Evolutionary conservation across 108 stramenopile species (phyloP), one percentile per base, ranked within the genome.

Genomic region (Poteriospumella lacustris): DNA sequence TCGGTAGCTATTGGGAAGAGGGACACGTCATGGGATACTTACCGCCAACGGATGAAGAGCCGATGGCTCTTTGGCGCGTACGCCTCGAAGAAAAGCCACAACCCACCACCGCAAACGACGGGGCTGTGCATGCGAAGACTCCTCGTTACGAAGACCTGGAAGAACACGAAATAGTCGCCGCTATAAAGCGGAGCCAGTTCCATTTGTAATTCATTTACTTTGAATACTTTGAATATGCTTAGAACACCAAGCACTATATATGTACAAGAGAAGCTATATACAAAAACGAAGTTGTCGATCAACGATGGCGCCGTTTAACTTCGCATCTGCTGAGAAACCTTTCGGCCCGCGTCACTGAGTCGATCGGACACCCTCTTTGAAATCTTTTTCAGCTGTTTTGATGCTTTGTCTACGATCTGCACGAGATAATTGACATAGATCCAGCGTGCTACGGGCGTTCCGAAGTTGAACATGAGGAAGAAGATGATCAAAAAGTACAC

Each of bases 1-100:
- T n/a, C n/a, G n/a, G n/a, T n/a, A n/a, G 60, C 29, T 64, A 24
- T 64, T 64, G 60, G 60, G 60, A 64, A 64, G 60, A 64, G 5
- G 60, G 60, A 3, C 5, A 5, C 31, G 31, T 64, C 60, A 24
- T 64, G 33, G 60, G 33, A 5, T 64, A 12, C 31, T 34, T 64
- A 34, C 60, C 60, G 31, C 60, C 60, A 5, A 33, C 15, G 28
- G 60, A 64, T 64, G 60, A 64, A 33, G 60, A 64, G 31, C 60
- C 60, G 9, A 64, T 33, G 31, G 60, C 60, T 5, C 36, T 64
- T 5, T 64, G 60, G 60, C 15, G 31, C 9, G 31, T 64, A 3
- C 15, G 31, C 9, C 31, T 64, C 9, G 60, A 64, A 56, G 24
- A 56, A 56, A 19, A 15, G 52, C 24, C 24, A 56, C 15, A 24